Base-by-base conservation (phyloP, 2,329 filamentous ascomycete species). In the Sclerotinia sclerotiorum region DNA sequence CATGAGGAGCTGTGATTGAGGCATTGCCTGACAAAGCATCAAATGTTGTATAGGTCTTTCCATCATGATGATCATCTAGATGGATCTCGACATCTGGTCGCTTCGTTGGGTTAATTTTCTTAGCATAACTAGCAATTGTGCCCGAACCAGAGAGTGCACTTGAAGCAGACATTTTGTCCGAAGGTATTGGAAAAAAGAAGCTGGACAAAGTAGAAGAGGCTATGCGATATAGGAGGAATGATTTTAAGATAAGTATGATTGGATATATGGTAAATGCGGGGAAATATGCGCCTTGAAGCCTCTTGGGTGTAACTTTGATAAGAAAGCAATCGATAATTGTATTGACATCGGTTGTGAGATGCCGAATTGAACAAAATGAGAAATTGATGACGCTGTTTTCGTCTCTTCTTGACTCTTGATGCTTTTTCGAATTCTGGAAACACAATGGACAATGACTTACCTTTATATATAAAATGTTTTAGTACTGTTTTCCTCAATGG, bases 31-130 rank as follows among this genome's bases (percentile, higher is more conserved):
- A 73, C 5, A 77, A 46, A 21, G 72, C 69, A 67, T 77, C 76
- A 35, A 73, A 75, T n/a, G 75, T 76, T 19, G 74, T 74, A 57
- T 76, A 77, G 24, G 72, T 66, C 48, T 75, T 77, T 19, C 69
- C 71, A 11, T 74, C 72, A 44, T 48, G 64, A 54, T 76, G 70
- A 48, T 75, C 66, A 24, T 77, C 72, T 27, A 77, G 46, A 32
- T 70, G 44, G 46, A 77, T 76, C 6, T 76, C 72, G 65, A 77
- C 73, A 56, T 72, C 74, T 57, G 75, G 72, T 32, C 68, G 70
- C 6, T 68, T 67, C 44, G 63, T 57, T 19, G 68, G 64, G 15
- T 64, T 62, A 35, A 76, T 70, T 68, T 70, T 75, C 52, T 69
- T 75, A 62, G 72, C 73, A 61, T 74, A 74, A 19, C 57, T 68